Conservation (phyloP, 1,284 basidiomycete genomes). For the Lentinula novae-zelandiae region DNA sequence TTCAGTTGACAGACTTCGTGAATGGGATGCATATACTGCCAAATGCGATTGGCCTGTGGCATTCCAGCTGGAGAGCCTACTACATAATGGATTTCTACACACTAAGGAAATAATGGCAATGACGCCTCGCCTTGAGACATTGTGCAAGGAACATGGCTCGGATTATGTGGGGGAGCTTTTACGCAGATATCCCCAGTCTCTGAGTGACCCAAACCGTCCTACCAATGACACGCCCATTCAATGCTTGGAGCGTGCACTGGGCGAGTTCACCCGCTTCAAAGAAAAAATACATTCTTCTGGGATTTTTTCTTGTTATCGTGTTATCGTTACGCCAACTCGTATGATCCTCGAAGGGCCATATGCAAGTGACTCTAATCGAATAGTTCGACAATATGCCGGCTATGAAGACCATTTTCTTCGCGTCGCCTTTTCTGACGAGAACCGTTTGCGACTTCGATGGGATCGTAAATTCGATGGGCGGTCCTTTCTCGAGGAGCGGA, state of each 20-base stretch:
- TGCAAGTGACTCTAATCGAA: constrained; percentile 58
- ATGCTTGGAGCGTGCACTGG: constrained; percentile 44
- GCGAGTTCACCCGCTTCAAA: constrained; percentile 20
- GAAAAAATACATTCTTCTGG: constrained; percentile 25
- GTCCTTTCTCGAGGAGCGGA: constrained; percentile 53
- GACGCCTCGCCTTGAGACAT: constrained; percentile 34
- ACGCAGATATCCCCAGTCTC: constrained; percentile 43
- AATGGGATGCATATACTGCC: constrained; percentile 38
- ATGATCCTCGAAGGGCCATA: constrained; percentile 70
- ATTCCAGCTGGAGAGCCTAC: constrained; percentile 66
- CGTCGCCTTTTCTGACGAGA: constrained; percentile 78
- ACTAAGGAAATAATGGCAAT: constrained; percentile 50
- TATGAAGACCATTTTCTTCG: constrained; percentile 59
- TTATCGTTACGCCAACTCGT: constrained; percentile 71
- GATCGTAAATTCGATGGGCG: constrained; percentile 58
- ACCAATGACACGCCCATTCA: constrained; percentile 40
- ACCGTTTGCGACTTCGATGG: constrained; percentile 65
- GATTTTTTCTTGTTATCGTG: constrained; percentile 54
- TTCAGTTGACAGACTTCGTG: constrained; percentile 38
- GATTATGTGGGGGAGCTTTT: constrained; percentile 44
- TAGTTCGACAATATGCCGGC: constrained; percentile 56
- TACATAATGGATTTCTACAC: constrained; percentile 56
- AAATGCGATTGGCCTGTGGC: constrained; percentile 55
- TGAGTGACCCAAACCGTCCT: constrained; percentile 31
- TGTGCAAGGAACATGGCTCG: constrained; percentile 31